Base-by-base conservation (phyloP, 495 filamentous ascomycete species). In the Xylaria castorea region DNA sequence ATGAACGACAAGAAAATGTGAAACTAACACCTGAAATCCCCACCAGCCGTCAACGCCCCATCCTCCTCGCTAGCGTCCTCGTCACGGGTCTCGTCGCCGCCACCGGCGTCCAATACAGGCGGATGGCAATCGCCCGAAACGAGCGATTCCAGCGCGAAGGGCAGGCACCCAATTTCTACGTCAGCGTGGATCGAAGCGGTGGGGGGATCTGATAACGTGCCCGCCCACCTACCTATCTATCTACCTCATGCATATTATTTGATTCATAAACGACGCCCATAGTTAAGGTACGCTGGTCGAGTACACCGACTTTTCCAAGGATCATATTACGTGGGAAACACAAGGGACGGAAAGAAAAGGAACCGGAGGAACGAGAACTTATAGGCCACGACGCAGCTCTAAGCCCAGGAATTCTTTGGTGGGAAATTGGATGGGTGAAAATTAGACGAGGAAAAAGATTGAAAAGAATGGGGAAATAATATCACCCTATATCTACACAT, bases 171-270 rank as follows among this genome's bases (percentile, higher is more conserved):
- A 80, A 78, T 40, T 72, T 81, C 42, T 84, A 85, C 70, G 84
- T 86, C 40, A 83, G 79, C 71, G 83, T 85, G 60, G 84, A 86
- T n/a, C 80, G 84, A 40, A 86, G 84, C 71, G 84, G 84, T 20
- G 84, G 84, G 5, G 84, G 84, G 0, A 79, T 86, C 70, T 86
- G 50, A 75, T 50, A 14, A 38, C 34, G n/a, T n/a, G n/a, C n/a
- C n/a, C n/a, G n/a, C n/a, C n/a, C n/a, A n/a, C n/a, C n/a, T n/a
- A n/a, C n/a, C n/a, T n/a, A n/a, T 34, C 11, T 38, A 42, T 11
- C 61, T 27, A 46, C 11, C 22, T 46, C 25, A 62, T 42, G 27
- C 30, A 18, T 38, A 42, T n/a, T 38, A 42, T n/a, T 22, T 40
- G n/a, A 12, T n/a, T 8, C 38, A 42, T 40, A 11, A 36, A 25